These are phyloP conservation scores for Cinnamomum chago DNA, from an alignment of 164 flowering plant genomes.

Conservation along the genomic window DNA sequence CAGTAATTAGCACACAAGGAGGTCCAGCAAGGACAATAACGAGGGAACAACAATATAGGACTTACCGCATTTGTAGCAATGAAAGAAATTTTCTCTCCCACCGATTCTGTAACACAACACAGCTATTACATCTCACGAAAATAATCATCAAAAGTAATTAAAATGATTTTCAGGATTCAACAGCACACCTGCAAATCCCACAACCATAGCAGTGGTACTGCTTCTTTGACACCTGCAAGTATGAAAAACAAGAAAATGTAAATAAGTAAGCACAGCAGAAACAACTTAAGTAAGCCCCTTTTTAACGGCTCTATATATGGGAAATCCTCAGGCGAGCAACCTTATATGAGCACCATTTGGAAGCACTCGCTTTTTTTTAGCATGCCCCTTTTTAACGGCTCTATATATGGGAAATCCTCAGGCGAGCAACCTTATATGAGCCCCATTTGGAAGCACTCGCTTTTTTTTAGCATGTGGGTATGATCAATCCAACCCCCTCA, in stretches of 20 bases:
- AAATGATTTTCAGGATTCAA: not conserved
- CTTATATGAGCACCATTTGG: too few relatives aligned
- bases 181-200: conserved; percentile 84
- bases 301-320: too few relatives aligned
- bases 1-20: not conserved
- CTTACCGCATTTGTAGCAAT: conserved; percentile 84
- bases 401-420: too few relatives aligned
- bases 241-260: not conserved
- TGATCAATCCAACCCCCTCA: too few relatives aligned
- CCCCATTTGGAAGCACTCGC: too few relatives aligned
- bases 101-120: conserved; percentile 56
- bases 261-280: not conserved
- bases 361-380: too few relatives aligned
- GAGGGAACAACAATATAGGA: not conserved
- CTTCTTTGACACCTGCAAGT: conserved; percentile 66
- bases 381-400: too few relatives aligned
- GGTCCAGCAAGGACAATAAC: too few relatives aligned
- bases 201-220: conserved; percentile 91
- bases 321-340: too few relatives aligned
- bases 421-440: too few relatives aligned
- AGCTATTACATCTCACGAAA: not conserved
- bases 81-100: conserved; percentile 78
- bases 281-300: not conserved
- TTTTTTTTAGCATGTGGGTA: too few relatives aligned
- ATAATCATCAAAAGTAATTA: not conserved